phyloP scores from a whole-genome alignment of 225 moss, liverwort and hornwort species.

The Antitrichia curtipendula region DNA sequence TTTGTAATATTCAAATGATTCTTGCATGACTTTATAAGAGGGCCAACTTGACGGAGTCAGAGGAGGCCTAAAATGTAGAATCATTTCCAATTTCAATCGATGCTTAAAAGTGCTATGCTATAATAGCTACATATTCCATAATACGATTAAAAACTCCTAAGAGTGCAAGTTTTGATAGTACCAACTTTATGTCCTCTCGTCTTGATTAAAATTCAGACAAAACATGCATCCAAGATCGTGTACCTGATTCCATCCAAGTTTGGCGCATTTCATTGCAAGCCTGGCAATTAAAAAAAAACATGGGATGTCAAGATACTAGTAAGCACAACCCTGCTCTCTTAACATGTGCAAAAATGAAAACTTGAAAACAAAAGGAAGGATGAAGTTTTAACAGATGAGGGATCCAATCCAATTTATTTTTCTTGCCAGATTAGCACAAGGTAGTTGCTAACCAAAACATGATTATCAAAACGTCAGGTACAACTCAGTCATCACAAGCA shows the following conservation, averaged over 20 bases:
- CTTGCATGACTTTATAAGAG: background rate
- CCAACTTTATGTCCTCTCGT: background rate
- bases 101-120: background rate
- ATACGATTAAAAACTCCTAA: background rate
- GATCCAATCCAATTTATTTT: background rate
- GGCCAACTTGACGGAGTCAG: background rate
- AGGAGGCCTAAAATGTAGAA: background rate
- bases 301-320: background rate
- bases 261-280: slow-evolving; percentile 97
- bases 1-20: background rate
- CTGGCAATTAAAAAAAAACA: slow-evolving; percentile 23
- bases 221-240: background rate
- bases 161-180: background rate
- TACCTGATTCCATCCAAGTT: slow-evolving; percentile 99
- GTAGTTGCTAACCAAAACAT: background rate
- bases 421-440: background rate
- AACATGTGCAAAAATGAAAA: background rate
- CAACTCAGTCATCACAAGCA: background rate
- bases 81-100: background rate
- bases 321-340: background rate
- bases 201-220: background rate
- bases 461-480: background rate
- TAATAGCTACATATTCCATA: background rate
- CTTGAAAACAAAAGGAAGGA: background rate
- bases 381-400: background rate